Conservation (phyloP, 352 stramenopile genomes). For the Phytophthora multivora region DNA sequence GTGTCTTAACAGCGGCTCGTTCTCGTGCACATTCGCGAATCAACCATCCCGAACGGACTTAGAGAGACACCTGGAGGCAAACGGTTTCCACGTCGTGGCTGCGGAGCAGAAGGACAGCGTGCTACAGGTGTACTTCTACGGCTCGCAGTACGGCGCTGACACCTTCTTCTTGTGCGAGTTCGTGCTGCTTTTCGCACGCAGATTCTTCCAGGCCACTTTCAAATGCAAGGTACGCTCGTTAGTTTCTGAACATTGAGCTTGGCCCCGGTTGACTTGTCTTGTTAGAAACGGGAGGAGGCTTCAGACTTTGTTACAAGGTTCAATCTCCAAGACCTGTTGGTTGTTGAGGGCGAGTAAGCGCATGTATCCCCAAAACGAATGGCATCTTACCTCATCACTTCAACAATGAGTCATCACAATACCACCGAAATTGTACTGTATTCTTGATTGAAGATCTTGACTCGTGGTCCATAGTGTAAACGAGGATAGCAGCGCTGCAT, state of each 20-base stretch:
- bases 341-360: slow-evolving; percentile 39
- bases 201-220: slow-evolving; percentile 86
- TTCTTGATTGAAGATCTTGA: too few species aligned
- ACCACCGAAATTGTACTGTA: not conserved
- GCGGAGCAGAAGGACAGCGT: slow-evolving; percentile 59
- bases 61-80: slow-evolving; percentile 42
- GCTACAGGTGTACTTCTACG: slow-evolving; percentile 78
- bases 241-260: not conserved
- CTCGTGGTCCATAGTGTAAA: too few species aligned
- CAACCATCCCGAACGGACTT: slow-evolving; percentile 50
- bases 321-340: slow-evolving; percentile 69
- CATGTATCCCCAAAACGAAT: not conserved
- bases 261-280: not conserved
- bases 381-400: not conserved
- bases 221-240: slow-evolving; percentile 67
- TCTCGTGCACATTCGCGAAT: slow-evolving; percentile 74
- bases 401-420: slow-evolving; percentile 1
- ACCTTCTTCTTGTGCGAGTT: slow-evolving; percentile 76
- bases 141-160: slow-evolving; percentile 48
- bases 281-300: slow-evolving; percentile 50
- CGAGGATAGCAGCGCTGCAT: too few species aligned
- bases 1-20: slow-evolving; percentile 54
- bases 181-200: slow-evolving; percentile 66
- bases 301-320: slow-evolving; percentile 73
- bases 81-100: slow-evolving; percentile 66